These are phyloP conservation scores for Pseudocohnilembus persalinus DNA, from an alignment of 169 alveolate genomes.

Conservation along the genomic window DNA sequence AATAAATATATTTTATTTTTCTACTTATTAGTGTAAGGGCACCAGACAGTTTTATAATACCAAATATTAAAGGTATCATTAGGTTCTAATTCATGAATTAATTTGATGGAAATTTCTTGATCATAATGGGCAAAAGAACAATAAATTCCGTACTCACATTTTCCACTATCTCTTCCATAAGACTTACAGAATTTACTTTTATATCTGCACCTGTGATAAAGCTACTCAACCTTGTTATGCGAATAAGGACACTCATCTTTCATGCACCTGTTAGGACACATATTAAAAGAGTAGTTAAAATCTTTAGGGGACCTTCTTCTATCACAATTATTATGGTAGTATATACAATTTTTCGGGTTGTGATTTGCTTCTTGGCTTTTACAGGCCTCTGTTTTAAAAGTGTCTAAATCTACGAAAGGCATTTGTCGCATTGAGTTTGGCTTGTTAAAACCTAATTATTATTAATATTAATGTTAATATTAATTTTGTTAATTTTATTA, in stretches of 20 bases:
- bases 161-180: constrained; percentile 14
- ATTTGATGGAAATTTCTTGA: constrained; percentile 55
- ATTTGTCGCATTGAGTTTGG: not conserved
- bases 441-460: no score
- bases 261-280: constrained; percentile 36
- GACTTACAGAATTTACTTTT: constrained; percentile 66
- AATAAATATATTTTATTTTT: not conserved
- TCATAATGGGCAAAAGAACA: constrained; percentile 77
- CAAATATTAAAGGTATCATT: constrained; percentile 59
- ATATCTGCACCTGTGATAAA: constrained; percentile 76
- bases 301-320: constrained; percentile 63
- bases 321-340: constrained; percentile 64
- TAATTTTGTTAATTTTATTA: not conserved
- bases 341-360: constrained; percentile 60
- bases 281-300: constrained; percentile 42
- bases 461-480: not conserved
- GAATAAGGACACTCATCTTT: constrained; percentile 67
- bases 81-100: constrained; percentile 49
- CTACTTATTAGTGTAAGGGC: constrained; percentile 57
- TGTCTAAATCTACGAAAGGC: not conserved
- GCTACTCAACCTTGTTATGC: constrained; percentile 76
- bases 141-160: constrained; percentile 60
- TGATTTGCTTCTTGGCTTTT: constrained; percentile 31
- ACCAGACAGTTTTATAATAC: constrained; percentile 72
- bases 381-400: not conserved